Evolutionary conservation across 2,329 filamentous ascomycete species (phyloP).

Genomic region (Ophiostoma perfectum): DNA sequence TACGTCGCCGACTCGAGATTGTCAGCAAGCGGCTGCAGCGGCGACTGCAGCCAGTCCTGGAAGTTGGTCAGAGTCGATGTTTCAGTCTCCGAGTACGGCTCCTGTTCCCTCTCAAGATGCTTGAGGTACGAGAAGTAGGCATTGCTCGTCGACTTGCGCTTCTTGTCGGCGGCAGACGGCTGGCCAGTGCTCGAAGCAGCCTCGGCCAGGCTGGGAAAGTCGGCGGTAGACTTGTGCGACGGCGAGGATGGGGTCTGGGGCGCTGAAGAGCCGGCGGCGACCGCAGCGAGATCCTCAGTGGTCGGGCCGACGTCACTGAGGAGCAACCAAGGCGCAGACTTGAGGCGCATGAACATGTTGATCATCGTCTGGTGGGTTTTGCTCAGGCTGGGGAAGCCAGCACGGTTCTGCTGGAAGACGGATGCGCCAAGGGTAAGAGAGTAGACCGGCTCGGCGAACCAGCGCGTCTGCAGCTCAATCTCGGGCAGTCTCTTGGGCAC

Average conservation of each 20-base stretch:
- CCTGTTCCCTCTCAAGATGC: constrained; percentile 78
- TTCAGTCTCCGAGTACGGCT: constrained; percentile 50
- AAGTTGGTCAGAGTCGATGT: constrained; percentile 49
- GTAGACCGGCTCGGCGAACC: constrained; percentile 64
- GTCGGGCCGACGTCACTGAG: constrained; percentile 56
- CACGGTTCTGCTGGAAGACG: constrained; percentile 56
- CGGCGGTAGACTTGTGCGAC: constrained; percentile 26
- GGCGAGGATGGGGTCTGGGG: neutral
- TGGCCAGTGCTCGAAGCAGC: constrained; percentile 40
- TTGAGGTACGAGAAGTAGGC: constrained; percentile 70
- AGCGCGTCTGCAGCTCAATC: constrained; percentile 56
- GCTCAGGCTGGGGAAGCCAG: constrained; percentile 56
- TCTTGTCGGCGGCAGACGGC: constrained; percentile 36
- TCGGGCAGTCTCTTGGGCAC: constrained; percentile 56
- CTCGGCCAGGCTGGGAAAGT: constrained; percentile 68
- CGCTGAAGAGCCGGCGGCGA: constrained; percentile 27
- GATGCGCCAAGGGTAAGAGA: constrained; percentile 51
- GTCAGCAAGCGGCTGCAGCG: constrained; percentile 88
- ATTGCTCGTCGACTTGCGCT: constrained; percentile 38
- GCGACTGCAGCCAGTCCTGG: constrained; percentile 95
- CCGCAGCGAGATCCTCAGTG: constrained; percentile 31
- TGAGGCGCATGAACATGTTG: constrained; percentile 58
- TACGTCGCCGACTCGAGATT: constrained; percentile 97
- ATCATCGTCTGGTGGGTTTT: constrained; percentile 58
- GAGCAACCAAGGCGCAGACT: constrained; percentile 57